These are phyloP conservation scores for Ambrosiella beaveri DNA, from an alignment of 2,329 filamentous ascomycete genomes.

Conservation along the genomic window DNA sequence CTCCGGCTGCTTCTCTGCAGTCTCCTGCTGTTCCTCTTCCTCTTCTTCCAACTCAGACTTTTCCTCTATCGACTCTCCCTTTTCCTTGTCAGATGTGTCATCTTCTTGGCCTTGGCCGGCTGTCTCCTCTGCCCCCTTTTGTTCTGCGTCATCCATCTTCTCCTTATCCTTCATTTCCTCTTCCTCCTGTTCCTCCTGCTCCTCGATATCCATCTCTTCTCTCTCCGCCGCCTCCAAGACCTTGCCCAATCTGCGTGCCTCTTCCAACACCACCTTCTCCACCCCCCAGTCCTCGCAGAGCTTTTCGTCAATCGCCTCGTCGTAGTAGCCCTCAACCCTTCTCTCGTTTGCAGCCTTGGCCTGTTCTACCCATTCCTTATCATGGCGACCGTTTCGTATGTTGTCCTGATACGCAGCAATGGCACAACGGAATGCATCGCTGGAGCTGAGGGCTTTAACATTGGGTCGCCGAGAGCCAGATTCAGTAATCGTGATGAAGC, in stretches of 20 bases:
- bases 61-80: no score
- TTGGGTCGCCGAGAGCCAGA: slow-evolving; percentile 25
- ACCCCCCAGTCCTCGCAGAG: slow-evolving; percentile 31
- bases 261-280: not conserved
- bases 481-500: slow-evolving; percentile 22
- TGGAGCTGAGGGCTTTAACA: slow-evolving; percentile 27
- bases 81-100: no score
- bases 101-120: no score
- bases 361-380: slow-evolving; percentile 33
- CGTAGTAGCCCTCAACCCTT: slow-evolving; percentile 32
- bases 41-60: no score
- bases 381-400: slow-evolving; percentile 30
- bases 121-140: no score
- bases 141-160: no score
- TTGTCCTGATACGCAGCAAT: slow-evolving; percentile 29
- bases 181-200: no score
- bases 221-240: not conserved
- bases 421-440: slow-evolving; percentile 31
- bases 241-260: not conserved
- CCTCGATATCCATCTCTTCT: not conserved
- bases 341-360: slow-evolving; percentile 34
- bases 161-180: no score
- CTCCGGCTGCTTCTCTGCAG: no score
- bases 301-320: slow-evolving; percentile 27
- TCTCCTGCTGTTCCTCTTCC: no score